These are phyloP conservation scores for Globisporangium irregulare DNA, from an alignment of 352 stramenopile species.

Conservation along the genomic window DNA sequence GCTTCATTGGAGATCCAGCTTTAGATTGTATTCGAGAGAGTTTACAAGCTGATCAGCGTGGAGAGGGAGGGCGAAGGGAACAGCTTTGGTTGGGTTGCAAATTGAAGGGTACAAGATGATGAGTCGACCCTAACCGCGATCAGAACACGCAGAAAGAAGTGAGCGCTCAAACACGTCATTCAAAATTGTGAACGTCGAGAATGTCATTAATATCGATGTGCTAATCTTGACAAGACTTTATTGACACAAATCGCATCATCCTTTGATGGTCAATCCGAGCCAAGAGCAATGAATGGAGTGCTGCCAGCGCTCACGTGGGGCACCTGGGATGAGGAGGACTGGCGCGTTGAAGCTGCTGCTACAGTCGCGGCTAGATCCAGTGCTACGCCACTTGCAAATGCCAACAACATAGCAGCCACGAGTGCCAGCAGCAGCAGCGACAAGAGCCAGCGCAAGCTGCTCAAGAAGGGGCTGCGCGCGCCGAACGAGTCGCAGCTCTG, in stretches of 20 bases:
- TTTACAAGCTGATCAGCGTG: background rate
- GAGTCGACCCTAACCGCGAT: background rate
- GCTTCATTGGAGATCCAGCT: background rate
- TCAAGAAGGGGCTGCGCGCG: constrained; percentile 41
- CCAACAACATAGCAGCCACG: background rate
- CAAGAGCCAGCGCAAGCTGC: constrained; percentile 50
- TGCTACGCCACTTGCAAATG: background rate
- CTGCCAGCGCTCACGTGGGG: constrained; percentile 69
- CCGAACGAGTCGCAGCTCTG: constrained; percentile 52
- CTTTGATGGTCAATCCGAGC: no score
- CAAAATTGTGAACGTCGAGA: background rate
- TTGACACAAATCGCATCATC: background rate
- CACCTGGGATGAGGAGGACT: constrained; percentile 58
- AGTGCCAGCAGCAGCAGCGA: constrained; percentile 17
- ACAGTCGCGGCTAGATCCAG: no score
- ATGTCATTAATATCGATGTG: background rate
- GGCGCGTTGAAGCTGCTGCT: constrained; percentile 1
- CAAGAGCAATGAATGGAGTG: constrained; percentile 60
- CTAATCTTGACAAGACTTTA: background rate
- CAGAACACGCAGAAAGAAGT: constrained; percentile 15
- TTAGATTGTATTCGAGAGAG: background rate
- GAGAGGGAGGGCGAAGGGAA: background rate
- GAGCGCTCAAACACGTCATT: constrained; percentile 2
- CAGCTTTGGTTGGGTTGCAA: background rate
- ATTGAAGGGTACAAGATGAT: background rate